A percentile compares a stretch with the other conserved stretches of the same genome.
These are phyloP conservation scores for Chalciporus sp. DNA, from an alignment of 1,284 basidiomycete genomes.

Conservation along the genomic window DNA sequence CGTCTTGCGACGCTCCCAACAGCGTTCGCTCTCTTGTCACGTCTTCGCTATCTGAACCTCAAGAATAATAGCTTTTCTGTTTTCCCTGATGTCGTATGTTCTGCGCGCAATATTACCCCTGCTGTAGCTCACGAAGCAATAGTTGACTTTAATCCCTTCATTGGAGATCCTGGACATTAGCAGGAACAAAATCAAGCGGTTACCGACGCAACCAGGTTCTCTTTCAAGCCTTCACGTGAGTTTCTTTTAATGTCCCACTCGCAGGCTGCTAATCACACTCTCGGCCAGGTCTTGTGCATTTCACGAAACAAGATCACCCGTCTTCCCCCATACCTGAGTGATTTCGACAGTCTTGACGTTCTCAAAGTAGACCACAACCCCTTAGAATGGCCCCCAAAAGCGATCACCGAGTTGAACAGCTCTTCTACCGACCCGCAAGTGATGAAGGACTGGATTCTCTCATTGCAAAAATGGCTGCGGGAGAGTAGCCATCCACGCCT, in stretches of 20 bases:
- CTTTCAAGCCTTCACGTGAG: constrained; percentile 78
- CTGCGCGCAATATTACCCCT: background rate
- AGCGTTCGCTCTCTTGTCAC: constrained; percentile 76
- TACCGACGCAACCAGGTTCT: constrained; percentile 82
- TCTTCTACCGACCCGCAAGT: constrained; percentile 50
- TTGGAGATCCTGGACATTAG: constrained; percentile 96
- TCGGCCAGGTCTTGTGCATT: constrained; percentile 77
- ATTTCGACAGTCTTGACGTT: constrained; percentile 76
- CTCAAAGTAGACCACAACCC: constrained; percentile 92
- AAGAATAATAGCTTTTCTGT: constrained; percentile 84
- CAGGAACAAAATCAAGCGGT: constrained; percentile 84
- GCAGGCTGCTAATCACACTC: constrained; percentile 10
- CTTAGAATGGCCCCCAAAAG: constrained; percentile 85
- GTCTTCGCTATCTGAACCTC: constrained; percentile 91
- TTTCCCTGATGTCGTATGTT: constrained; percentile 86
- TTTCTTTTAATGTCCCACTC: constrained; percentile 14
- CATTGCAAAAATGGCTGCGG: constrained; percentile 76
- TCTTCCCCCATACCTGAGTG: constrained; percentile 78
- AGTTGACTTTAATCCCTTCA: constrained; percentile 86
- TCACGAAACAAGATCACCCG: constrained; percentile 83
- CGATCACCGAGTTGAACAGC: constrained; percentile 47
- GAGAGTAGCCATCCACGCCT: constrained; percentile 41
- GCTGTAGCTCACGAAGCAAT: constrained; percentile 11
- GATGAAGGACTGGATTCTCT: constrained; percentile 73
- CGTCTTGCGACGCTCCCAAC: constrained; percentile 78